Evolutionary conservation across 176 grass and related monocot genomes (phyloP).

Genomic region (Oryza coarctata): DNA sequence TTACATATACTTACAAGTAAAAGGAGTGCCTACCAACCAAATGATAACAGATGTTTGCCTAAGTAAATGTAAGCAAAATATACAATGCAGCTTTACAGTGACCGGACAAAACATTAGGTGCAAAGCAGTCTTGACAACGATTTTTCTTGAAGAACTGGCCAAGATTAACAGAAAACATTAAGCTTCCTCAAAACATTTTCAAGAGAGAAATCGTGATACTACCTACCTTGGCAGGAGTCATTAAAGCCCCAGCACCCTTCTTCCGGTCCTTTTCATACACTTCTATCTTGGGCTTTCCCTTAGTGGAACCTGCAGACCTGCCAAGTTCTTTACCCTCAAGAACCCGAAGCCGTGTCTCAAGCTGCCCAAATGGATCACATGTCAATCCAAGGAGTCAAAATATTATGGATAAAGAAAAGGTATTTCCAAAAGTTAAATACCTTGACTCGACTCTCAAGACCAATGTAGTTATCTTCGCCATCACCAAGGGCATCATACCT

Average conservation of each 20-base stretch:
- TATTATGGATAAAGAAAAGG: background rate
- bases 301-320: slow-evolving; percentile 70
- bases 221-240: slow-evolving; percentile 74
- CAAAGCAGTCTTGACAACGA: background rate
- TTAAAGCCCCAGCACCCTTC: slow-evolving; percentile 76
- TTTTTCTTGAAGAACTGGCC: background rate
- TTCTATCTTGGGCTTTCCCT: slow-evolving; percentile 90
- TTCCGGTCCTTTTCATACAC: slow-evolving; percentile 82
- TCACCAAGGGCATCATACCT: slow-evolving; percentile 87
- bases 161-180: slow-evolving; percentile 18
- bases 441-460: slow-evolving; percentile 78
- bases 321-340: slow-evolving; percentile 80
- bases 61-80: background rate
- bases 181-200: background rate
- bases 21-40: background rate
- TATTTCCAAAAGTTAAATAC: slow-evolving; percentile 9
- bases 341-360: slow-evolving; percentile 73
- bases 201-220: background rate
- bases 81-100: background rate
- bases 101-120: background rate
- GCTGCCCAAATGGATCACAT: slow-evolving; percentile 39
- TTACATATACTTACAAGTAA: no score
- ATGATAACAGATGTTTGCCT: background rate
- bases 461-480: slow-evolving; percentile 65
- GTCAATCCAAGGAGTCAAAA: background rate